These are phyloP conservation scores for Lentinula raphanica DNA, from an alignment of 768 basidiomycete genomes.

Conservation along the genomic window DNA sequence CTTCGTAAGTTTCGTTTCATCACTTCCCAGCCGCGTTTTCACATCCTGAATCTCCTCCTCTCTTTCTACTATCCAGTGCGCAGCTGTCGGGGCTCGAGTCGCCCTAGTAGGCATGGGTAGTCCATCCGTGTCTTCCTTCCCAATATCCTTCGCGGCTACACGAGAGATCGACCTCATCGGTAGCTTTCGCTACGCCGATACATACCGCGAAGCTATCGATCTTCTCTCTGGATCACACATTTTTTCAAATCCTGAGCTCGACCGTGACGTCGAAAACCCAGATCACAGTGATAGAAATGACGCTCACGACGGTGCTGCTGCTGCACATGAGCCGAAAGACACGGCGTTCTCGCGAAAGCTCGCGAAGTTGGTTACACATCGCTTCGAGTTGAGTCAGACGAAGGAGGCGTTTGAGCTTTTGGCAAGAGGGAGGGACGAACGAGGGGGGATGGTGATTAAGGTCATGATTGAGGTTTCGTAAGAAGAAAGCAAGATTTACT, in stretches of 20 bases:
- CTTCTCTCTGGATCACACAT: conserved; percentile 40
- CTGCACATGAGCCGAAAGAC: neutral
- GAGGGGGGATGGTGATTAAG: conserved; percentile 83
- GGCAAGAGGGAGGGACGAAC: conserved; percentile 67
- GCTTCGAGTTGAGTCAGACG: conserved; percentile 59
- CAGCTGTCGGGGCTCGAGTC: conserved; percentile 81
- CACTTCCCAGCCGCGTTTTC: neutral
- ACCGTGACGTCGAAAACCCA: too few relatives aligned
- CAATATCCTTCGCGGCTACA: conserved; percentile 75
- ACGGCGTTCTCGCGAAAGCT: conserved; percentile 1
- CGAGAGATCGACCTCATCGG: conserved; percentile 93
- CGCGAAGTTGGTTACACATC: conserved; percentile 71
- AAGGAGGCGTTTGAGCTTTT: conserved; percentile 80
- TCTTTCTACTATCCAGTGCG: conserved; percentile 45
- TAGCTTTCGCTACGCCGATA: conserved; percentile 87
- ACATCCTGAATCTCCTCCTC: conserved; percentile 9
- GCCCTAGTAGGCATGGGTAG: conserved; percentile 97
- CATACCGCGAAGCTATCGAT: conserved; percentile 80
- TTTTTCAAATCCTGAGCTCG: neutral
- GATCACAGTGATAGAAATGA: too few relatives aligned
- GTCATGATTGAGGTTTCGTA: conserved; percentile 71
- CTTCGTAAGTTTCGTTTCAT: conserved; percentile 53
- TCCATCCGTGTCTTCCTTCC: conserved; percentile 63
- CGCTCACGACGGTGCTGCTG: too few relatives aligned
- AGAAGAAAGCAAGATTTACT: too few relatives aligned